Evolutionary conservation across 164 flowering plant species (phyloP), one percentile per base, ranked within the genome.

Genomic region (Paratinospora sagittata): DNA sequence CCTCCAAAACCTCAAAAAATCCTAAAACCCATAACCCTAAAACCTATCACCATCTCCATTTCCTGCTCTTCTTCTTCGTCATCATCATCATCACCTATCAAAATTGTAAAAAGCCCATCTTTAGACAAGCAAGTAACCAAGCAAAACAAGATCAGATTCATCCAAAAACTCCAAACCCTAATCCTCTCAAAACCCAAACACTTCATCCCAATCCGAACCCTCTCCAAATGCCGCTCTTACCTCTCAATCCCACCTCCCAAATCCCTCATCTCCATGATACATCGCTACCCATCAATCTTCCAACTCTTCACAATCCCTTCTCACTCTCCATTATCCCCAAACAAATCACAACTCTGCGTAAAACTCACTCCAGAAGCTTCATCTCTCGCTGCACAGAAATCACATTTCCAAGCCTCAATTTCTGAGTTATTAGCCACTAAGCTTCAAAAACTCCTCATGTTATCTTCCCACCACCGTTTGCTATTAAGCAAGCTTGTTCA

Each of bases 391-490:
- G 67, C 76, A 24, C 78, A 84, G 67, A 98, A 92, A 78, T 68
- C 72, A 6, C 33, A 66, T 3, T 83, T 86, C 65, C 82, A 84
- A 72, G 74, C 82, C 36, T 71, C 68, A 0, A 77, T 85, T 34
- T 76, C 90, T 5, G 6, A 5, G 14, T 52, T 70, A 10, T 82
- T 92, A 78, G 96, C 89, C 19, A 26, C 41, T 55, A 92, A 91
- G 70, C 89, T 95, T 12, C 98, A 91, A 75, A 92, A 91, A 70
- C 93, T 95, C 55, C 89, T 95, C 41, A 92, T 95, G 97, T 82
- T 95, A 3, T 85, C 98, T 26, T 72, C 89, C n/a, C 94, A 92
- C 70, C 88, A 73, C 9, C 78, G 97, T 52, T 84, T 95, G 17
- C 77, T 95, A n/a, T 76, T 95, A 36, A 82, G 90, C 33, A 95